These are phyloP conservation scores for Fusarium nodosum DNA, from an alignment of 2,329 filamentous ascomycete species.

Conservation along the genomic window DNA sequence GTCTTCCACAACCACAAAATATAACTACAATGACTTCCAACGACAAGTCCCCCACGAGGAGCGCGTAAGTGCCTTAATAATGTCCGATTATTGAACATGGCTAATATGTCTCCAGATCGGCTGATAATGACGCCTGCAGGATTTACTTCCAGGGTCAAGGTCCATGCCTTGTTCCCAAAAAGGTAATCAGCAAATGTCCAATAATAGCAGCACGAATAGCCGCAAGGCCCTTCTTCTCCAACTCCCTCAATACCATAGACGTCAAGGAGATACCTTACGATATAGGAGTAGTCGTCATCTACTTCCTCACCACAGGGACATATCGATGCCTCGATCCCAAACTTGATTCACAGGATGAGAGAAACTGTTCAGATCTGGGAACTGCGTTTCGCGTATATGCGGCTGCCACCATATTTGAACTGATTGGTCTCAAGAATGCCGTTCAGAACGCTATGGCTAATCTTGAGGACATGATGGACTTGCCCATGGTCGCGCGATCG, in stretches of 20 bases:
- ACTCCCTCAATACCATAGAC: neutral
- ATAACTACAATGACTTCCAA: neutral
- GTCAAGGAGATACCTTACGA: neutral
- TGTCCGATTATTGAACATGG: accelerated
- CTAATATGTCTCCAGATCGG: neutral
- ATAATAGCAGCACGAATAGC: neutral
- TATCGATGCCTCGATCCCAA: constrained; percentile 8
- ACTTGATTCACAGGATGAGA: neutral
- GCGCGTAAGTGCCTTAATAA: neutral
- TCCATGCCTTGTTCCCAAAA: neutral
- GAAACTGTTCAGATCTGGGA: neutral
- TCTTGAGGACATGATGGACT: neutral
- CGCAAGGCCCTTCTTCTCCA: neutral
- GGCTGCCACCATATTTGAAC: neutral
- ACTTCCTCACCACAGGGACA: constrained; percentile 1
- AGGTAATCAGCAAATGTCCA: constrained; percentile 3
- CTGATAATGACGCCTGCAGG: neutral
- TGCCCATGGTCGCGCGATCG: neutral
- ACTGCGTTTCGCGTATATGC: constrained; percentile 13
- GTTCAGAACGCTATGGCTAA: neutral
- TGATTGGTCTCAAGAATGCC: neutral
- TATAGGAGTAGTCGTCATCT: constrained; percentile 1
- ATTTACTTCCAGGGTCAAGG: neutral
- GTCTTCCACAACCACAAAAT: neutral
- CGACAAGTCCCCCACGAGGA: neutral